These are phyloP conservation scores for Penicillium fuscoglaucum DNA, from an alignment of 2,329 filamentous ascomycete genomes.

Conservation along the genomic window DNA sequence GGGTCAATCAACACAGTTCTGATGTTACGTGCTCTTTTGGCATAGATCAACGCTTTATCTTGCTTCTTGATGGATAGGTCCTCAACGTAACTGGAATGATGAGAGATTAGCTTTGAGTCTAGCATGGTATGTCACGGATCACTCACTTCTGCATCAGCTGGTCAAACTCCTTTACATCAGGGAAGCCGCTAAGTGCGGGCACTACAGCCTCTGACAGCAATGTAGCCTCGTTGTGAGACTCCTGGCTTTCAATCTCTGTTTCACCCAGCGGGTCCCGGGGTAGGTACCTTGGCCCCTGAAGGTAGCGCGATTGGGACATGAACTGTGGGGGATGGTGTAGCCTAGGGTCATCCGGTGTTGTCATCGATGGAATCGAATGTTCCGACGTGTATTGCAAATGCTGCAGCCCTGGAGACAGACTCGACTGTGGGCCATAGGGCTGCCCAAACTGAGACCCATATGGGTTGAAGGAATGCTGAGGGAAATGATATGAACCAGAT, in stretches of 20 bases:
- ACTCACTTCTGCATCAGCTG: constrained; percentile 47
- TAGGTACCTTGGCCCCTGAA: constrained; percentile 35
- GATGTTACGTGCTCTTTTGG: constrained; percentile 50
- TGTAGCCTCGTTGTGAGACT: constrained; percentile 45
- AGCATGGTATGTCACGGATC: neutral
- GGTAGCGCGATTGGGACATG: constrained; percentile 34
- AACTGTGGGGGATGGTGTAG: constrained; percentile 39
- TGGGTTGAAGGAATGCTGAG: constrained; percentile 38
- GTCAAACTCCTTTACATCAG: constrained; percentile 49
- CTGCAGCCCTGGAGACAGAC: constrained; percentile 33
- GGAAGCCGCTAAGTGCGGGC: constrained; percentile 47
- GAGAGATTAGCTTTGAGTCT: neutral
- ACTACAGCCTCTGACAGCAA: constrained; percentile 48
- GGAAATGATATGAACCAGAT: constrained; percentile 34
- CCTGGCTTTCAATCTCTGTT: constrained; percentile 46
- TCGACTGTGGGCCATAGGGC: constrained; percentile 37
- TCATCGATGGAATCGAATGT: constrained; percentile 35
- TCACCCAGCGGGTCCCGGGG: constrained; percentile 38
- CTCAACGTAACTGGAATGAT: constrained; percentile 46
- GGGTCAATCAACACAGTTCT: constrained; percentile 49
- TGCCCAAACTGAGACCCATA: constrained; percentile 41
- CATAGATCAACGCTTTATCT: constrained; percentile 54
- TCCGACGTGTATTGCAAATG: constrained; percentile 35
- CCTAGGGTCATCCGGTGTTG: constrained; percentile 35
- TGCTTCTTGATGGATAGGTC: constrained; percentile 53